Evolutionary conservation across 140 eudicot species (phyloP), one percentile per base, ranked within the genome.

Genomic region (Anethum foeniculum): DNA sequence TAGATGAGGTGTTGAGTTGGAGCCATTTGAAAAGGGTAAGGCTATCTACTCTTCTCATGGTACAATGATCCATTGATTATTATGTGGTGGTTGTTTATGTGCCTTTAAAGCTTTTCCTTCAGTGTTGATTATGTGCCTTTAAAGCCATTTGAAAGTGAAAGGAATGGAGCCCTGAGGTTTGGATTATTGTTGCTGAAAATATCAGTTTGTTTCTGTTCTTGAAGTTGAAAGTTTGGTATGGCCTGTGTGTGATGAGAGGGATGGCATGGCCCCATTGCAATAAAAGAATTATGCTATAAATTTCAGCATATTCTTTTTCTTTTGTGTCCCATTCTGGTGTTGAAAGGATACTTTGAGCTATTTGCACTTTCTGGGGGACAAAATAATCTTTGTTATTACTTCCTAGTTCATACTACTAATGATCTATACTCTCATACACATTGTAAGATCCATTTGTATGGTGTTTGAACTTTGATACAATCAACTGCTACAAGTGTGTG

Each of bases 11-110:
- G 88, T 62, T 58, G 84, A 19, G 81, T 86, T 64, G 67, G 79
- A 86, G 89, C 88, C 89, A 88, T 46, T 79, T 81, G 80, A 79
- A 62, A 76, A 84, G 86, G 89, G 84, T 84, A 84, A 78, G 81
- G 87, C 79, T 80, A 86, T 79, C 89, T 77, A 54, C 78, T 83
- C 80, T 54, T 18, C 25, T 77, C 41, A 49, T 72, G 56, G 67
- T 46, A 60, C 47, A 14, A 25, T 60, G 38, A 78, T 58, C 74
- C 67, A 6, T 27, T 13, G 38, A 78, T 58, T 71, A 73, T 15
- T 75, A 52, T 84, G 86, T 81, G 80, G 82, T 81, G 58, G 82
- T 83, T 83, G 77, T 71, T 44, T 71, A n/a, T 84, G 62, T 80
- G 36, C 73, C 73, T 81, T 71, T 3, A 47, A 34, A 39, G 80